Evolutionary conservation across 208 protist genomes (phyloP).

Genomic region (Acanthamoeba royreba): DNA sequence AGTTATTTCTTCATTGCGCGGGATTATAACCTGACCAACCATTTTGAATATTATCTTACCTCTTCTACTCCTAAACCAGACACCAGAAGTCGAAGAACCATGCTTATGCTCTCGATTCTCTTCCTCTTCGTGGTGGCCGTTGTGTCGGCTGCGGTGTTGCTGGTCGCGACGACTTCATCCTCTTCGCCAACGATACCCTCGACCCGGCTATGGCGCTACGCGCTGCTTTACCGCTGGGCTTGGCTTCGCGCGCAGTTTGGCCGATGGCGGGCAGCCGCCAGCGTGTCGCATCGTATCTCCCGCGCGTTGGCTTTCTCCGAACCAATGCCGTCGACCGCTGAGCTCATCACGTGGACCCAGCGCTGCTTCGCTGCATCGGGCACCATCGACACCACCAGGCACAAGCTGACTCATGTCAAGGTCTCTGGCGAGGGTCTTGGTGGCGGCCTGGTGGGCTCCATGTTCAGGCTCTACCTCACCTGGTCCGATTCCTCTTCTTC

Average conservation of each 20-base stretch:
- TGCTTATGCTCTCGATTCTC: too few relatives aligned
- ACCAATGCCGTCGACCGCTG: neutral
- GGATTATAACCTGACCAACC: too few relatives aligned
- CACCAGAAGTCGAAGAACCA: too few relatives aligned
- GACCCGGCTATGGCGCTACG: too few relatives aligned
- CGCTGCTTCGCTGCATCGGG: too few relatives aligned
- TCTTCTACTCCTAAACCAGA: too few relatives aligned
- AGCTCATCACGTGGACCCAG: neutral
- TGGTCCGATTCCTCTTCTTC: neutral
- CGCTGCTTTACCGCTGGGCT: neutral
- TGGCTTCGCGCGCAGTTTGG: neutral
- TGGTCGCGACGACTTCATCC: too few relatives aligned
- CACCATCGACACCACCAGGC: neutral
- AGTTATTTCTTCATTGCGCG: too few relatives aligned
- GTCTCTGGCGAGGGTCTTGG: neutral
- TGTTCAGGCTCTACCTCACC: slow-evolving; percentile 36
- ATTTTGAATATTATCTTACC: too few relatives aligned
- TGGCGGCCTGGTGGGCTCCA: neutral
- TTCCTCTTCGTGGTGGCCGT: too few relatives aligned
- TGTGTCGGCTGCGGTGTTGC: too few relatives aligned
- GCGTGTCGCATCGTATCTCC: neutral
- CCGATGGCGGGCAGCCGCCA: neutral
- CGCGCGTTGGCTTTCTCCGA: neutral
- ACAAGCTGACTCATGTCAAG: neutral
- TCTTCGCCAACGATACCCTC: too few relatives aligned